Evolutionary conservation across 2,329 filamentous ascomycete species (phyloP), one percentile per base, ranked within the genome.

Genomic region (Fusarium heterosporum): DNA sequence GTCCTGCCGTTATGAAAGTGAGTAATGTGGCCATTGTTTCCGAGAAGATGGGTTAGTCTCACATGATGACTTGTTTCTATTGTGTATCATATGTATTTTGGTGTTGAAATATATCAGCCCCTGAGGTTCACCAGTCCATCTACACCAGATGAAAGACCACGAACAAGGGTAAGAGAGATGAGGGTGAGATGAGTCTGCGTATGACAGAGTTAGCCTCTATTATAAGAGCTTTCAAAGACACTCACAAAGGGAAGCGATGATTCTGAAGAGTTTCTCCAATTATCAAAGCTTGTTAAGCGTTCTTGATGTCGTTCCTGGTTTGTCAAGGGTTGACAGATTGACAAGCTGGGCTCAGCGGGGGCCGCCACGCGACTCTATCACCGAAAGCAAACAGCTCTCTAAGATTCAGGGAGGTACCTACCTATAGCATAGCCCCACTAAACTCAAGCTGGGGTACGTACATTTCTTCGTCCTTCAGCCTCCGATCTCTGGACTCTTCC

Each of bases 1-100:
- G 93, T 92, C 96, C 94, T 98, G 72, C 52, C 47, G 30, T 51
- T 50, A 29, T 39, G 41, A 64, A 46, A 66, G 54, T 13, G 19
- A 19, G 10, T 13, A 14, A n/a, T 19, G 22, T 22, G 22, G 22
- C 26, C 29, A 10, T 19, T 36, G n/a, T 17, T 12, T 22, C 10
- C 19, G 22, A 17, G 11, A 22, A 7, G 34, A n/a, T 8, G 22
- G 22, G 22, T 6, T 6, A 6, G n/a, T 29, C 59, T 38, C 16
- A 55, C 73, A 74, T 74, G 53, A 41, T 57, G 58, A 30, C 29
- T 48, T 38, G 34, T 45, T n/a, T 50, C 10, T 41, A 12, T 22
- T 55, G 32, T 55, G 38, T 48, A 45, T 40, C 45, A 66, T 64
- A 41, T 30, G 57, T 55, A 28, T 49, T 57, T 29, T 48, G 40